Conservation (phyloP, 2,329 filamentous ascomycete species). For the Aspergillus sergii region DNA sequence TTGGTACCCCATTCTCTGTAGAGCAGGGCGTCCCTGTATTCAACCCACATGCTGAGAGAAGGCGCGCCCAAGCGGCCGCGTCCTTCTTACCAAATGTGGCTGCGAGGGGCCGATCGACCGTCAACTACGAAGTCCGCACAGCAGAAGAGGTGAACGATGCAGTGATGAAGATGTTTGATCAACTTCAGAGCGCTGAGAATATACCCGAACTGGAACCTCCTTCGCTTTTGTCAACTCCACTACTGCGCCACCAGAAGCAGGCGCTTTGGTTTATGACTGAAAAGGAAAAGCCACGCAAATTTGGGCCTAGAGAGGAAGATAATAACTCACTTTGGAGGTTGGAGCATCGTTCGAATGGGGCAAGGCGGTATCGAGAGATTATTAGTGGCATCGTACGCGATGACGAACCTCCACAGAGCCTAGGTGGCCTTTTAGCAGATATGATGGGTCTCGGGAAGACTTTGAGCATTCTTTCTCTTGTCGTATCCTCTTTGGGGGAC, state of each 20-base stretch:
- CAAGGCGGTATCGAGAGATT: slow-evolving; percentile 74
- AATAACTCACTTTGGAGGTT: slow-evolving; percentile 78
- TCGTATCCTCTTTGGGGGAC: slow-evolving; percentile 66
- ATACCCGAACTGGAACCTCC: slow-evolving; percentile 73
- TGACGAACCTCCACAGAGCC: slow-evolving; percentile 65
- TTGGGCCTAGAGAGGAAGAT: slow-evolving; percentile 60
- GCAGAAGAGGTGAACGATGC: slow-evolving; percentile 85
- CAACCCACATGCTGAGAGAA: slow-evolving; percentile 71
- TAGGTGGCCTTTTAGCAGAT: slow-evolving; percentile 76
- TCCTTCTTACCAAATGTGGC: slow-evolving; percentile 24
- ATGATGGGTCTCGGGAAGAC: slow-evolving; percentile 92
- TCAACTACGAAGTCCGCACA: slow-evolving; percentile 59
- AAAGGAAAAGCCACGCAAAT: slow-evolving; percentile 69
- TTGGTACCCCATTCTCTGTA: slow-evolving; percentile 67
- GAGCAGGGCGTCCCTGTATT: slow-evolving; percentile 70
- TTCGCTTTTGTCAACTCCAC: slow-evolving; percentile 61
- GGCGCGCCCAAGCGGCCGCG: slow-evolving; percentile 45
- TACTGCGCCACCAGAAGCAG: slow-evolving; percentile 88
- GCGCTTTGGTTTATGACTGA: slow-evolving; percentile 82
- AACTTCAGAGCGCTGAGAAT: slow-evolving; percentile 73
- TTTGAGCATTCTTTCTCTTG: slow-evolving; percentile 78
- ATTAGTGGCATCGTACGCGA: slow-evolving; percentile 73
- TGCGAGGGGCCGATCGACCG: slow-evolving; percentile 26
- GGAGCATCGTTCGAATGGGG: slow-evolving; percentile 58
- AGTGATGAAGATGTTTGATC: slow-evolving; percentile 85